phyloP scores from a whole-genome alignment of 202 grass and related monocot species.

The Carex sylvatica region DNA sequence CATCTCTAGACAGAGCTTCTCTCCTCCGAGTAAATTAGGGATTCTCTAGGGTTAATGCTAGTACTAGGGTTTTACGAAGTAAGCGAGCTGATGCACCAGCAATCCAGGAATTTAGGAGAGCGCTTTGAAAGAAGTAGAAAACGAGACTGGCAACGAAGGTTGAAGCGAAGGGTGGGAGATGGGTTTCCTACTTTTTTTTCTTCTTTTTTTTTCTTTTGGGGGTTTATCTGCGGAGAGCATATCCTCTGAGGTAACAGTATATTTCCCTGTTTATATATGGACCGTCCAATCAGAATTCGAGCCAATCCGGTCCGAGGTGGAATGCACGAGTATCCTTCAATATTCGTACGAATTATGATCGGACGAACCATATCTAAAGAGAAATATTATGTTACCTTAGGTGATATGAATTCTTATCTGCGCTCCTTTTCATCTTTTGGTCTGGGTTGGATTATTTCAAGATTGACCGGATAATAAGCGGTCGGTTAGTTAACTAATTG shows the following conservation, averaged over 20 bases:
- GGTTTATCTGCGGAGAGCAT: neutral
- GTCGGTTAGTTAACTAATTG: neutral
- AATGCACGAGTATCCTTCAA: too few species aligned
- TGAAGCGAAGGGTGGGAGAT: neutral
- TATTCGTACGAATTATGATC: too few species aligned
- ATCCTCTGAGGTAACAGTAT: too few species aligned
- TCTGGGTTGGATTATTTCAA: neutral
- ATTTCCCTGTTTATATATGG: too few species aligned
- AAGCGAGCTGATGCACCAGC: neutral
- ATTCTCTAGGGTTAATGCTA: neutral
- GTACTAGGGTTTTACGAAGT: neutral
- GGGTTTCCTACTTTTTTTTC: neutral
- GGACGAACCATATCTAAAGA: too few species aligned
- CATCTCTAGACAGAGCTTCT: neutral
- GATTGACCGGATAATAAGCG: neutral
- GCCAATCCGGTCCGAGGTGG: too few species aligned
- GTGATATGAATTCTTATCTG: neutral
- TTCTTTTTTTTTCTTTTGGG: neutral
- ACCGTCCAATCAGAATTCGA: too few species aligned
- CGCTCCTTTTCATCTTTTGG: neutral
- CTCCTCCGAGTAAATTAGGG: neutral
- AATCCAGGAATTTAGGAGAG: constrained; percentile 8
- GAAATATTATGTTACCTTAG: too few species aligned
- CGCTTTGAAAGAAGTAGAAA: neutral
- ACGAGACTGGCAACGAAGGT: neutral